Evolutionary conservation across 805 yeast species (phyloP).

Genomic region (Suhomyces xylopsoci): DNA sequence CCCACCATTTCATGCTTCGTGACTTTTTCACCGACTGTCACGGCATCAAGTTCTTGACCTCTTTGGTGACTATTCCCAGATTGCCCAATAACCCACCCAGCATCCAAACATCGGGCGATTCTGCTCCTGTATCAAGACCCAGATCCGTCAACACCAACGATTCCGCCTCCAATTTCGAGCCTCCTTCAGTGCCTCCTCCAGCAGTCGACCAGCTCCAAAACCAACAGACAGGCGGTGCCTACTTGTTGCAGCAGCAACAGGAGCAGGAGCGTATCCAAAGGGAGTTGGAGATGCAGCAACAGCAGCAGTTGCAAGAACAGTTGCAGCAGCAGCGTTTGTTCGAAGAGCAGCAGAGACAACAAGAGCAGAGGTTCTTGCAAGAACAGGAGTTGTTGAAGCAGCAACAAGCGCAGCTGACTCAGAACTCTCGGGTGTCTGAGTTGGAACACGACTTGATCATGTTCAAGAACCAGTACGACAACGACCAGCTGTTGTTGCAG

Average conservation of each 20-base stretch:
- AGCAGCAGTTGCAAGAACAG: slow-evolving; percentile 65
- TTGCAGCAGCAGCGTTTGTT: slow-evolving; percentile 69
- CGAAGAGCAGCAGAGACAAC: slow-evolving; percentile 70
- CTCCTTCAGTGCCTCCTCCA: slow-evolving; percentile 39
- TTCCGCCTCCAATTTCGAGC: slow-evolving; percentile 18
- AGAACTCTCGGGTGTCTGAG: slow-evolving; percentile 75
- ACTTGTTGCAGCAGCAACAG: slow-evolving; percentile 46
- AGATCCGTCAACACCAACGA: slow-evolving; percentile 21
- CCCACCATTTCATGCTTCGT: slow-evolving; percentile 68
- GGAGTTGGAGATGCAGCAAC: slow-evolving; percentile 62
- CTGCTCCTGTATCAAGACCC: slow-evolving; percentile 28
- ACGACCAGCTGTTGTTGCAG: slow-evolving; percentile 76
- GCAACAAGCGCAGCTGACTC: slow-evolving; percentile 63
- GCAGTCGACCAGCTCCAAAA: slow-evolving; percentile 34
- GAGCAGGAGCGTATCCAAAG: slow-evolving; percentile 61
- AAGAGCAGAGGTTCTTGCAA: slow-evolving; percentile 62
- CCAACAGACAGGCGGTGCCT: slow-evolving; percentile 52
- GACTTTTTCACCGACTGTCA: slow-evolving; percentile 91
- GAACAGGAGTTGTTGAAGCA: slow-evolving; percentile 64
- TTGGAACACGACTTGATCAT: slow-evolving; percentile 76
- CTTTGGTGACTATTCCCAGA: slow-evolving; percentile 77
- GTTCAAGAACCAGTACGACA: slow-evolving; percentile 77
- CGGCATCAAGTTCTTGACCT: slow-evolving; percentile 73
- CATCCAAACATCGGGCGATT: slow-evolving; percentile 46
- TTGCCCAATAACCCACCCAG: slow-evolving; percentile 60